Conservation (phyloP, 2,329 filamentous ascomycete species). For the Claviceps monticola region DNA sequence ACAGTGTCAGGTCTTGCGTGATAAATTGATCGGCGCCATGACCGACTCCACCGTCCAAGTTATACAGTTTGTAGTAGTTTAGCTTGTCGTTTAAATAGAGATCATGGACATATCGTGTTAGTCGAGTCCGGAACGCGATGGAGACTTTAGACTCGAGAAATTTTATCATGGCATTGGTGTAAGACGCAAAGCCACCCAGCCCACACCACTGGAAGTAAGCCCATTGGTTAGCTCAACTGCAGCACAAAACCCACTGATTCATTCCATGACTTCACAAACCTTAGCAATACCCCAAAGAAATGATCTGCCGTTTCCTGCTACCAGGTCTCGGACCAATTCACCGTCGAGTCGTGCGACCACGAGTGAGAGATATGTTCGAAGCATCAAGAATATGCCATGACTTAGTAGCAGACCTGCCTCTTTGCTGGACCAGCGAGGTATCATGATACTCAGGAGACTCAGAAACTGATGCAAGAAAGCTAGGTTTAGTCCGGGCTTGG, state of each 20-base stretch:
- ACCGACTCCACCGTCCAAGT: constrained; percentile 83
- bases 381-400: constrained; percentile 77
- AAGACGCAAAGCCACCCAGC: constrained; percentile 83
- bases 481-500: constrained; percentile 86
- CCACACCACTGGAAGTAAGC: constrained; percentile 58
- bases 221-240: not conserved
- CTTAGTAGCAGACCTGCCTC: constrained; percentile 82
- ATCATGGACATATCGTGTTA: constrained; percentile 95
- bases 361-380: constrained; percentile 86
- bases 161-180: constrained; percentile 98
- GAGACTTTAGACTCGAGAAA: constrained; percentile 96
- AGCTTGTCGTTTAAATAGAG: constrained; percentile 88
- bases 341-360: constrained; percentile 88
- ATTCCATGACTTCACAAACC: constrained; percentile 23
- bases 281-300: constrained; percentile 85
- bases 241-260: not conserved
- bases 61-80: constrained; percentile 91
- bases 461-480: constrained; percentile 95
- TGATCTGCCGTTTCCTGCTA: constrained; percentile 80
- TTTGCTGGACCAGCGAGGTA: constrained; percentile 89
- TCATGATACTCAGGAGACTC: constrained; percentile 93
- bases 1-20: constrained; percentile 88
- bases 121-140: constrained; percentile 87
- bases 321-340: constrained; percentile 88
- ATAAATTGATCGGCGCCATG: constrained; percentile 94